phyloP scores from a whole-genome alignment of 148 eudicot genomes.

The Persicaria tinctoria region DNA sequence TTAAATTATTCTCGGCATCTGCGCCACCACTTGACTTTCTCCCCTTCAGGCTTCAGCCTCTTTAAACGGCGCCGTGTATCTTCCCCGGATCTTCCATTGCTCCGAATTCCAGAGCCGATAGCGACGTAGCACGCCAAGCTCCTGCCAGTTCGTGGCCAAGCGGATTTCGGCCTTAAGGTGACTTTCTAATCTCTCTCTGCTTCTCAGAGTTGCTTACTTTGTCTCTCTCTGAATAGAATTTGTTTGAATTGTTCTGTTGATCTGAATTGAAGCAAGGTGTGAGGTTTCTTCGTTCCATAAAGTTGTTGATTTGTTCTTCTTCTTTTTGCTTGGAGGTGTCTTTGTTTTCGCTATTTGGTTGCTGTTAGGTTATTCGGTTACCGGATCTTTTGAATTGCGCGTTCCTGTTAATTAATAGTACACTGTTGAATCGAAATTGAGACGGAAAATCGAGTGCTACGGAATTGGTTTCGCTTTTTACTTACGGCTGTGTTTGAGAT shows the following conservation, averaged over 20 bases:
- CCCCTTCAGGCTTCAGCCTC: neutral
- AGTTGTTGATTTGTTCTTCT: neutral
- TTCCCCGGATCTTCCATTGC: conserved; percentile 8
- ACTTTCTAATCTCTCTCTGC: neutral
- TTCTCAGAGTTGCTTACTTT: neutral
- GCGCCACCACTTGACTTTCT: conserved; percentile 12
- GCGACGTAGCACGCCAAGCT: neutral
- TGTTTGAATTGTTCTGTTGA: neutral
- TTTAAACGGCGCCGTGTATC: conserved; percentile 1
- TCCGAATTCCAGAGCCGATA: neutral
- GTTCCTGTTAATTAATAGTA: neutral
- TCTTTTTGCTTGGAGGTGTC: neutral
- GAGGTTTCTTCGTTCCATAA: neutral
- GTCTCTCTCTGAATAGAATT: neutral
- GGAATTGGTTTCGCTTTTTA: neutral
- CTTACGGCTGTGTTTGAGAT: neutral
- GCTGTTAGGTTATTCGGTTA: neutral
- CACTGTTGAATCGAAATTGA: conserved; percentile 2
- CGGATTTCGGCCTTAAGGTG: neutral
- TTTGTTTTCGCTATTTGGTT: neutral
- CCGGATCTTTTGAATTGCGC: neutral
- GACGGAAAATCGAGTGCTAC: neutral
- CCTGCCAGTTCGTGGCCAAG: neutral
- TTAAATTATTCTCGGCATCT: conserved; percentile 9
- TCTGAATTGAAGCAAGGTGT: neutral